A percentile compares a stretch with the other conserved stretches of the same genome.
Conservation (phyloP, 495 filamentous ascomycete genomes). For the Chaetomium cochliodes region DNA sequence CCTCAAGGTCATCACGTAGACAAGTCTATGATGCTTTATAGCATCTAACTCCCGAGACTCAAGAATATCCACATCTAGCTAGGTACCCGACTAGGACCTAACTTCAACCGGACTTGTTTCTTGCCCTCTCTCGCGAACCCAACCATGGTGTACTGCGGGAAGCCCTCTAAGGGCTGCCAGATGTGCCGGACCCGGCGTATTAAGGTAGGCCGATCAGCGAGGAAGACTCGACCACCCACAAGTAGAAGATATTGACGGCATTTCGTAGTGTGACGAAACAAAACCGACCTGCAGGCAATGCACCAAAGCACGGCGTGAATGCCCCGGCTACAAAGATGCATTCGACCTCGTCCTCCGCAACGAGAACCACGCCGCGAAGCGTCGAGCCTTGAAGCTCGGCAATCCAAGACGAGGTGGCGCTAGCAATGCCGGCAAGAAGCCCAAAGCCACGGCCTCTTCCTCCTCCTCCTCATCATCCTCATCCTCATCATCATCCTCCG, state of each 20-base stretch:
- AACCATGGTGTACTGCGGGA: conserved; percentile 72
- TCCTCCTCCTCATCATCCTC: conserved; percentile 1
- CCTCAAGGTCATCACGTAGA: background rate
- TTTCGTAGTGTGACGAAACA: conserved; percentile 62
- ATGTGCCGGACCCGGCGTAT: conserved; percentile 68
- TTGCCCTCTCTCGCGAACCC: background rate
- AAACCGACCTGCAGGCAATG: conserved; percentile 69
- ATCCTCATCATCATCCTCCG: background rate
- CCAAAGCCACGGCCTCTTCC: background rate
- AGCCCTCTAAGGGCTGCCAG: conserved; percentile 70
- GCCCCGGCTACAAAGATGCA: conserved; percentile 67
- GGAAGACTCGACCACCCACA: background rate
- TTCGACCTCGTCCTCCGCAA: conserved; percentile 69
- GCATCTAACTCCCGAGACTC: background rate
- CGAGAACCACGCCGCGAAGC: conserved; percentile 60
- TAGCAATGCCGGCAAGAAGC: background rate
- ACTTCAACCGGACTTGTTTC: background rate
- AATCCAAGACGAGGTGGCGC: conserved; percentile 25
- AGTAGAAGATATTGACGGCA: background rate
- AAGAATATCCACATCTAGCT: background rate
- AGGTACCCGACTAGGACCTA: background rate
- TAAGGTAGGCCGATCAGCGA: conserved; percentile 53
- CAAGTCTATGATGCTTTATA: background rate
- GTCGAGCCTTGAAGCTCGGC: conserved; percentile 46
- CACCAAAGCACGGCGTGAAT: conserved; percentile 61